These are phyloP conservation scores for Plasmodium fragile DNA, from an alignment of 169 alveolate genomes.

Conservation along the genomic window DNA sequence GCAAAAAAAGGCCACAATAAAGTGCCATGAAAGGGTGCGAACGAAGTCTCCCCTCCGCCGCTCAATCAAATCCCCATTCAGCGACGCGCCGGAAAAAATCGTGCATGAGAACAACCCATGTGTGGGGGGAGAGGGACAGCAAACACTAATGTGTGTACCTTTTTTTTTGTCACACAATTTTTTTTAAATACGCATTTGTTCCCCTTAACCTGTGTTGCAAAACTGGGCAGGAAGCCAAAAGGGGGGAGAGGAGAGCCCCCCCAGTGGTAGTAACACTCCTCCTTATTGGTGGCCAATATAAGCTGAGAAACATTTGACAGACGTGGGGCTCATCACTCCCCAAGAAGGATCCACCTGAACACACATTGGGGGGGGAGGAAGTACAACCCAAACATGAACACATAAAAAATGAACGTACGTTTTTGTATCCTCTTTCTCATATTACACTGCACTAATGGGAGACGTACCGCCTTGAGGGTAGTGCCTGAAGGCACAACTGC, in stretches of 20 bases:
- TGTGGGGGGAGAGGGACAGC: not conserved
- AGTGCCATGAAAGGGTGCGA: not conserved
- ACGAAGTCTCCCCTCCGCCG: not conserved
- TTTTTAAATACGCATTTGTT: not conserved
- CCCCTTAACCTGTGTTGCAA: not conserved
- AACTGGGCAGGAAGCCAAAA: not conserved
- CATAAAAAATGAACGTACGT: slow-evolving; percentile 48
- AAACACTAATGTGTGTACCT: not conserved
- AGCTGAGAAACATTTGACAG: not conserved
- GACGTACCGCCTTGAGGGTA: slow-evolving; percentile 25
- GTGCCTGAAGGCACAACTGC: not conserved
- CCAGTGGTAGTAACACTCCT: not conserved
- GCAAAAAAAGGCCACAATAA: not conserved
- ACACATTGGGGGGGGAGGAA: not conserved
- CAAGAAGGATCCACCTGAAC: not conserved
- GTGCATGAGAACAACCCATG: not conserved
- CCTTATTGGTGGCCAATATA: not conserved
- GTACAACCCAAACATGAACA: slow-evolving; percentile 8
- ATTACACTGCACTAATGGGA: slow-evolving; percentile 9
- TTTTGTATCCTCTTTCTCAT: not conserved
- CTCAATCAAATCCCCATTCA: not conserved
- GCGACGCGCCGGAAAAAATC: not conserved
- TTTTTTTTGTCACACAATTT: not conserved
- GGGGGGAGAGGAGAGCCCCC: not conserved
- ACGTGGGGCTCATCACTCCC: not conserved